A percentile compares a stretch with the other conserved stretches of the same genome.
Conservation (phyloP, 2,329 filamentous ascomycete genomes). For the Aureobasidium subglaciale region DNA sequence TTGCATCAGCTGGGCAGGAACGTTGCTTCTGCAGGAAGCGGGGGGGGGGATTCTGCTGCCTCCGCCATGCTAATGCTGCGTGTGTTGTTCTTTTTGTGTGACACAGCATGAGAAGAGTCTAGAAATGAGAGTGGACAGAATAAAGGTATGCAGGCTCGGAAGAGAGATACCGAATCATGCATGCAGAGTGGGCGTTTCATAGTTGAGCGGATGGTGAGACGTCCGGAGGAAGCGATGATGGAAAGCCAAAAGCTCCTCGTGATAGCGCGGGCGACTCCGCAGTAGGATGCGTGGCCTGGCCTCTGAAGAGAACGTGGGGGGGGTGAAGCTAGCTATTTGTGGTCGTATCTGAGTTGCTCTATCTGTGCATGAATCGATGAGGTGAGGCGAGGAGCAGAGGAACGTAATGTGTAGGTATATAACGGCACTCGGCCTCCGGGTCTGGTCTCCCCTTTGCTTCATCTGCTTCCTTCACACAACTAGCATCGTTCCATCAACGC, state of each 20-base stretch:
- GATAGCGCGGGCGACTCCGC: constrained; percentile 6
- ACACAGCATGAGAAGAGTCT: not conserved
- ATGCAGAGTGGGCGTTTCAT: not conserved
- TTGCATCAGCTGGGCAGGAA: constrained; percentile 1
- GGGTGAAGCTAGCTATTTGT: not conserved
- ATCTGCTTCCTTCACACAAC: not conserved
- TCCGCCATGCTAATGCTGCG: too few relatives aligned
- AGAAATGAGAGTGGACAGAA: not conserved
- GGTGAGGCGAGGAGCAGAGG: not conserved
- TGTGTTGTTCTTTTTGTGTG: not conserved
- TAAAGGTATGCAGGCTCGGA: not conserved
- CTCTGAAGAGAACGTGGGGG: not conserved
- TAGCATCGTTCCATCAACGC: not conserved
- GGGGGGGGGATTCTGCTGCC: too few relatives aligned
- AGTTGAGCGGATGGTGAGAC: constrained; percentile 1
- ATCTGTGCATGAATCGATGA: constrained; percentile 3
- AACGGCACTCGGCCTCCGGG: not conserved
- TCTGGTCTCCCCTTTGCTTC: not conserved
- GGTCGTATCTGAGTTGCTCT: constrained; percentile 11
- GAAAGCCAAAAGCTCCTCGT: constrained; percentile 14
- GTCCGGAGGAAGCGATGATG: not conserved
- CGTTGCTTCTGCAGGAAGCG: constrained; percentile 1
- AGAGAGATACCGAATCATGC: not conserved
- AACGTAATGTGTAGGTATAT: constrained; percentile 9
- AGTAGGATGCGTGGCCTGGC: not conserved